These are phyloP conservation scores for Pseudopediastrum boryanum DNA, from an alignment of 139 green algal genomes.

Conservation along the genomic window DNA sequence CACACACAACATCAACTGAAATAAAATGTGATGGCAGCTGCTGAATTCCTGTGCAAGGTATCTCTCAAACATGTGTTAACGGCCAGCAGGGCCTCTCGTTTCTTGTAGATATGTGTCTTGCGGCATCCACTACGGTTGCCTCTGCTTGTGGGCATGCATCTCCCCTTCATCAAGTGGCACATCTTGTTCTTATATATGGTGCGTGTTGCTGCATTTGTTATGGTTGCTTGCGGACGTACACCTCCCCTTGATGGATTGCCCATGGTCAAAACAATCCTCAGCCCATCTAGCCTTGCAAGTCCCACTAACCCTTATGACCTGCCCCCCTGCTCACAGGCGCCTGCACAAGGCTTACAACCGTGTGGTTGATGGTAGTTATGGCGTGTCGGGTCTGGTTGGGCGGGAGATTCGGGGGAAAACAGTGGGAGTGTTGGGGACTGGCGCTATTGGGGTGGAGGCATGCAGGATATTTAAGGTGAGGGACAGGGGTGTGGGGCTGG, in stretches of 20 bases:
- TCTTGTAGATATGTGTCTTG: too few species aligned
- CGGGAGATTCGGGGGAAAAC: constrained; percentile 70
- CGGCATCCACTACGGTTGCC: too few species aligned
- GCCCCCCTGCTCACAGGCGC: constrained; percentile 46
- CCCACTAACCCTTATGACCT: background rate
- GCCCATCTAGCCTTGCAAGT: too few species aligned
- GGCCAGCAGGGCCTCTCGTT: too few species aligned
- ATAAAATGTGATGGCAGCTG: too few species aligned
- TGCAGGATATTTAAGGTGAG: constrained; percentile 57
- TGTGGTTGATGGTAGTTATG: constrained; percentile 72
- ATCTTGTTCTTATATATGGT: background rate
- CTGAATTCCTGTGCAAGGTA: too few species aligned
- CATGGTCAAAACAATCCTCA: too few species aligned
- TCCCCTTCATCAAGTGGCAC: background rate
- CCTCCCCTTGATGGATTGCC: too few species aligned
- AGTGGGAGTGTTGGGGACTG: constrained; percentile 82
- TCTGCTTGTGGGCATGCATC: too few species aligned
- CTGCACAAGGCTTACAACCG: constrained; percentile 58
- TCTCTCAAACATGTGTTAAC: too few species aligned
- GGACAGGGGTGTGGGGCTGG: too few species aligned
- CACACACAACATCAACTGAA: too few species aligned
- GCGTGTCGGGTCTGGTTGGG: constrained; percentile 74
- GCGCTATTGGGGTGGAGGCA: constrained; percentile 69
- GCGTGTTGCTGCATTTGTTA: background rate
- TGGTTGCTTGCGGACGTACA: background rate